These are phyloP conservation scores for Ceratocystis alfenasii DNA, from an alignment of 2,329 filamentous ascomycete species.

Conservation along the genomic window DNA sequence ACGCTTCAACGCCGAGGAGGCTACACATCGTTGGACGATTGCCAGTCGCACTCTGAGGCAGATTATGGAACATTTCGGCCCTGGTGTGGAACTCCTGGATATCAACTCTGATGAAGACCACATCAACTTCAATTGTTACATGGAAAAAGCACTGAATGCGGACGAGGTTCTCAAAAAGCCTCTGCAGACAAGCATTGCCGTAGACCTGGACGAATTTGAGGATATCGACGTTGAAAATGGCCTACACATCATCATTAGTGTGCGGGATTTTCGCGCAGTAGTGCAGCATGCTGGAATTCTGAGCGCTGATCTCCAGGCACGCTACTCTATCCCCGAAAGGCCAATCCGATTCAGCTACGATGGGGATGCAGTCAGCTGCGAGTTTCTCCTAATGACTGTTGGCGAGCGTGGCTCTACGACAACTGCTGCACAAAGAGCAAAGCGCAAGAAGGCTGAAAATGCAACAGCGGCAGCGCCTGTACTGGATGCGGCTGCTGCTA, in stretches of 20 bases:
- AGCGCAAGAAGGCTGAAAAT: slow-evolving; percentile 27
- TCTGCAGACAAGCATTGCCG: slow-evolving; percentile 64
- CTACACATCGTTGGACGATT: slow-evolving; percentile 60
- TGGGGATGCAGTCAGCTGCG: slow-evolving; percentile 55
- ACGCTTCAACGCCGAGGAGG: slow-evolving; percentile 55
- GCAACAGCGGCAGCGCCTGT: slow-evolving; percentile 20
- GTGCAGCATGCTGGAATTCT: slow-evolving; percentile 62
- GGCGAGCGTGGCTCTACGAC: slow-evolving; percentile 45
- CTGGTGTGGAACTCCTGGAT: slow-evolving; percentile 68
- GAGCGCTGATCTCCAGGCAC: slow-evolving; percentile 52
- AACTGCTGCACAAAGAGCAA: slow-evolving; percentile 37
- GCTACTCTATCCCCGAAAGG: slow-evolving; percentile 57
- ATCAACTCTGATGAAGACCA: slow-evolving; percentile 62
- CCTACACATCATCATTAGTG: slow-evolving; percentile 66
- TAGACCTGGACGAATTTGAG: slow-evolving; percentile 66
- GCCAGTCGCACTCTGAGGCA: slow-evolving; percentile 59
- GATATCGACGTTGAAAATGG: slow-evolving; percentile 62
- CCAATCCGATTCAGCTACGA: slow-evolving; percentile 64
- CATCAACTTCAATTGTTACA: slow-evolving; percentile 70
- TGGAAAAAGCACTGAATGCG: slow-evolving; percentile 62
- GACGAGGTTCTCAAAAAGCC: slow-evolving; percentile 66
- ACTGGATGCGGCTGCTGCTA: slow-evolving; percentile 26
- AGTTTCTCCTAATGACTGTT: slow-evolving; percentile 74
- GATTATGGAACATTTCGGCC: slow-evolving; percentile 68
- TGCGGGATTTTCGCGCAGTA: slow-evolving; percentile 73